Evolutionary conservation across 352 stramenopile species (phyloP), one percentile per base, ranked within the genome.

Genomic region (Phytophthora litchii): DNA sequence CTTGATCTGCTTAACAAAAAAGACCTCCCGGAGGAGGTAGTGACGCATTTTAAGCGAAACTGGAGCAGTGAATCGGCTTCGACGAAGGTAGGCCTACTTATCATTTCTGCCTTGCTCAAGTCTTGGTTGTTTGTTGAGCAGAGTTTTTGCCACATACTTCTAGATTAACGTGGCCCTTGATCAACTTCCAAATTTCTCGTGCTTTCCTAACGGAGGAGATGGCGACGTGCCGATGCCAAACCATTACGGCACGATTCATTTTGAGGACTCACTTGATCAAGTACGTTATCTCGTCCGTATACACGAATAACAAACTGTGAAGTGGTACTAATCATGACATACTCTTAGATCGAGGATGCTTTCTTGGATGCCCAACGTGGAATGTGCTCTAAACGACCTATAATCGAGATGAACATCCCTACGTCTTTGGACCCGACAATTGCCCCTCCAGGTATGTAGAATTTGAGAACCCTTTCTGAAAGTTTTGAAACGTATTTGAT

Each of bases 321-420:
- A 6, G 29, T 11, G 17, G n/a, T 36, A 47, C 27, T 47, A 38
- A 46, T 14, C 14, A n/a, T 38, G 17, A 27, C 7, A 19, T 25
- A 55, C 12, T 13, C 35, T 3, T 53, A 96, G 85, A 96, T 97
- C n/a, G 81, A 97, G 56, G 74, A 89, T 41, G 90, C 90, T 11
- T 97, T 86, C 55, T 42, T 89, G n/a, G 86, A 97, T 37, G 86
- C 83, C 10, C 78, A 94, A 38, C 66, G 77, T 44, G 85, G 85
- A 43, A 74, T 80, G 31, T 67, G 76, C 11, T 92, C 91, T 11
- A 78, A 57, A 37, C 77, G 86, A 23, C 90, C 91, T 36, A 73
- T 97, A 12, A 93, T 97, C 38, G 90, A 97, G 56, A 96, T 97
- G 90, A 97, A 94, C 32, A 80, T 97, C 11, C 91, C 91, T 3